Evolutionary conservation across 2,329 filamentous ascomycete species (phyloP).

Genomic region (Aschersonia sp.): DNA sequence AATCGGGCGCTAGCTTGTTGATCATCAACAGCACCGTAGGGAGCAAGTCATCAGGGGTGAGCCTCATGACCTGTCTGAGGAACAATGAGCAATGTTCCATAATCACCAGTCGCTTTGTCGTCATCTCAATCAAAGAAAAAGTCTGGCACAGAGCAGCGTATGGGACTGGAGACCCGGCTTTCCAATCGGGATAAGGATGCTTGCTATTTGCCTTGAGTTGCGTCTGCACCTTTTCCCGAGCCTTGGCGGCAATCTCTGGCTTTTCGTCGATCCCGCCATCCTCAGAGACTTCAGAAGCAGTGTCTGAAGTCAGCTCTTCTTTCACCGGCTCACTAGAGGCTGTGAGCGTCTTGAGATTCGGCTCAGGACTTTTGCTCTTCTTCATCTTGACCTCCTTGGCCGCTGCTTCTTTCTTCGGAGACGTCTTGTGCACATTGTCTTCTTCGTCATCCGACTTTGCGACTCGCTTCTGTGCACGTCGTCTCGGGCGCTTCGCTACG

Average conservation of each 20-base stretch:
- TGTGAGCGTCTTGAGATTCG: neutral
- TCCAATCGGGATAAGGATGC: constrained; percentile 93
- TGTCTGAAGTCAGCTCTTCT: constrained; percentile 14
- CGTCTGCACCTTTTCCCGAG: constrained; percentile 65
- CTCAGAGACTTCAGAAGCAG: constrained; percentile 27
- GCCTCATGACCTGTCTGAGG: constrained; percentile 79
- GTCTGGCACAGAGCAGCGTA: constrained; percentile 91
- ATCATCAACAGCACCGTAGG: constrained; percentile 90
- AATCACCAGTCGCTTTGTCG: constrained; percentile 80
- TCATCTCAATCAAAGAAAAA: constrained; percentile 90
- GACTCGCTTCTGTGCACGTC: constrained; percentile 15
- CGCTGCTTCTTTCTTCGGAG: constrained; percentile 5
- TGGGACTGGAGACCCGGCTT: constrained; percentile 72
- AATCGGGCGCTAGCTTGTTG: constrained; percentile 94
- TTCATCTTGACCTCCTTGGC: neutral
- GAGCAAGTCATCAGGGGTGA: constrained; percentile 78
- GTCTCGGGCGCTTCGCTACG: constrained; percentile 41
- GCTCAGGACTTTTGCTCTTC: constrained; percentile 4
- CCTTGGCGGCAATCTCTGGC: constrained; percentile 58
- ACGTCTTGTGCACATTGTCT: constrained; percentile 21
- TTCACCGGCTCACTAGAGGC: constrained; percentile 11
- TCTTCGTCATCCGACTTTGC: constrained; percentile 38
- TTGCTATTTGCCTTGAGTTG: constrained; percentile 54
- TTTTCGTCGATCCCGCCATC: constrained; percentile 44
- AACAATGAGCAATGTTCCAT: constrained; percentile 81